phyloP scores from a whole-genome alignment of 2,329 filamentous ascomycete species.

The Trichoderma sp. region DNA sequence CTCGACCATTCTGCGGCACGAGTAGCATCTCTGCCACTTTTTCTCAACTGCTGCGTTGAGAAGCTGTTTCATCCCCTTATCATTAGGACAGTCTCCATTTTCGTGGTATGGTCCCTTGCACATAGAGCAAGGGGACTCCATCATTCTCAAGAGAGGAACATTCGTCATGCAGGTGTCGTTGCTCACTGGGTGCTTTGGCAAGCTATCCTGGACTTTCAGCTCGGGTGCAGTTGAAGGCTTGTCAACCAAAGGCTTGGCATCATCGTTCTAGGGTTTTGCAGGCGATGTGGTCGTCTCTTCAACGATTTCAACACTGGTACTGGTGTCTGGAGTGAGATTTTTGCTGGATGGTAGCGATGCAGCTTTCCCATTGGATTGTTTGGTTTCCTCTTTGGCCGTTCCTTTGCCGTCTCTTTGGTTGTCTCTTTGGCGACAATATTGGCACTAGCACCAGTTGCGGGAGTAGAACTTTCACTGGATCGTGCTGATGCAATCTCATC shows the following conservation, averaged over 20 bases:
- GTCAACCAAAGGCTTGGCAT: background rate
- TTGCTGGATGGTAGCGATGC: background rate
- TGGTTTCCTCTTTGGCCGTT: background rate
- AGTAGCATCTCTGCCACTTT: constrained; percentile 53
- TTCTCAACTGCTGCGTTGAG: constrained; percentile 41
- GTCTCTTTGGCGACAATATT: background rate
- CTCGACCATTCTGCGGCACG: constrained; percentile 51
- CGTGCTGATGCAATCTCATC: background rate
- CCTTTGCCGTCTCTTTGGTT: too few relatives aligned
- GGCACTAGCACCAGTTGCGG: background rate
- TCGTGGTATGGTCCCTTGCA: constrained; percentile 52
- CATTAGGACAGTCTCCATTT: constrained; percentile 49
- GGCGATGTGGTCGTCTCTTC: background rate
- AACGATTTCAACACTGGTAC: background rate
- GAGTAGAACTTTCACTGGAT: background rate
- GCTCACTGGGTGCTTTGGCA: background rate
- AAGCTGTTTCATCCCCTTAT: constrained; percentile 35
- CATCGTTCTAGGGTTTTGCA: background rate
- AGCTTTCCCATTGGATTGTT: background rate
- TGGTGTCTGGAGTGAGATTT: background rate
- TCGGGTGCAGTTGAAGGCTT: background rate
- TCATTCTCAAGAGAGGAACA: background rate
- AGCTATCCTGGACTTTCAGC: background rate
- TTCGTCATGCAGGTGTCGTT: background rate
- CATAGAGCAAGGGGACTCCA: constrained; percentile 36